phyloP scores from a whole-genome alignment of 129 eudicot species.

The Tagetes erecta region DNA sequence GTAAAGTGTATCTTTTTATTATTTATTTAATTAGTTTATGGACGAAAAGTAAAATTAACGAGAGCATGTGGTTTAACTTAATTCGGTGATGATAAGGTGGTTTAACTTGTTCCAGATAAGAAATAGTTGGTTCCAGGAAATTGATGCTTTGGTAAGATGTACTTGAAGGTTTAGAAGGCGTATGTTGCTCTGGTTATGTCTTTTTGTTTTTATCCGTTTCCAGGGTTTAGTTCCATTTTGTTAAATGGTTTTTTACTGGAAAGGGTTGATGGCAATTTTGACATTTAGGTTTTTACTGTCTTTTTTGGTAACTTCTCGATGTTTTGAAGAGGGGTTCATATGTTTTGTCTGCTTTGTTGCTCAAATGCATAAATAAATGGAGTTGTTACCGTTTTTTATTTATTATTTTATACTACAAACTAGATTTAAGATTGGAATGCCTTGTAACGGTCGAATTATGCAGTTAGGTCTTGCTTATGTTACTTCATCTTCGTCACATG shows the following conservation, averaged over 20 bases:
- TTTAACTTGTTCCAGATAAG: not conserved
- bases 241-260: conserved; percentile 19
- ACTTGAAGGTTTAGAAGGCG: not conserved
- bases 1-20: no score
- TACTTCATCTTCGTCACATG: no score
- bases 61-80: no score
- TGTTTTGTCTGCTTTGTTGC: not conserved
- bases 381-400: conserved; percentile 1
- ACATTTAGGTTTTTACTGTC: conserved; percentile 14
- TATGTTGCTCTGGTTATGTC: conserved; percentile 7
- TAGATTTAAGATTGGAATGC: no score
- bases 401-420: not conserved
- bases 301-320: not conserved
- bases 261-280: conserved; percentile 34
- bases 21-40: no score
- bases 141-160: not conserved
- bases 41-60: no score
- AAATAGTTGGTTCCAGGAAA: conserved; percentile 17
- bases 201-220: conserved; percentile 28
- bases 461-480: not conserved
- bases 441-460: no score
- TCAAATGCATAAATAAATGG: conserved; percentile 21
- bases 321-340: not conserved
- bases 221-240: conserved; percentile 25
- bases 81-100: not conserved